Conservation (phyloP, 441 rosid genomes). For the Bruguiera hainesii region DNA sequence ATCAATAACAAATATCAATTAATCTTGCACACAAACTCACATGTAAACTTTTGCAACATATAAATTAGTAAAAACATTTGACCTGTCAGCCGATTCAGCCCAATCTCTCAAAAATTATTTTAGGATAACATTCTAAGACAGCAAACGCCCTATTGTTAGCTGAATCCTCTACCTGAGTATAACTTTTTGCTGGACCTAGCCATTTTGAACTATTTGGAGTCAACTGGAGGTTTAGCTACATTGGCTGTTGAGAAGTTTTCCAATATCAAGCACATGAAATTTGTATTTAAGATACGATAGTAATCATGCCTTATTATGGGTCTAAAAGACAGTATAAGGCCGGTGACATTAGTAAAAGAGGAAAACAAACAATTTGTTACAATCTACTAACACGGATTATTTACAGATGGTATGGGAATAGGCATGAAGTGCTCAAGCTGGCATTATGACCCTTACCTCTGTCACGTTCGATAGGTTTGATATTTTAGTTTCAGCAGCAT, state of each 20-base stretch:
- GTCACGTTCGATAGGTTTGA: slow-evolving; percentile 78
- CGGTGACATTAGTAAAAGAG: neutral
- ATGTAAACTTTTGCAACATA: neutral
- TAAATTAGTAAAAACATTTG: too few species aligned
- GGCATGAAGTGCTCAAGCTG: neutral
- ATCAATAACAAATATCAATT: slow-evolving; percentile 5
- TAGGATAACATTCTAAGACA: too few species aligned
- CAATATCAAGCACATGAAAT: neutral
- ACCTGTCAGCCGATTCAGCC: too few species aligned
- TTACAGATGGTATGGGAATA: neutral
- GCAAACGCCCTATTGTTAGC: too few species aligned
- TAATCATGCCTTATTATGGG: neutral
- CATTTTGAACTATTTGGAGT: neutral
- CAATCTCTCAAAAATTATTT: too few species aligned
- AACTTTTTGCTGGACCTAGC: neutral
- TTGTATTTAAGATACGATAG: neutral
- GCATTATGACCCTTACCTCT: slow-evolving; percentile 50
- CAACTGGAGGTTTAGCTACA: neutral
- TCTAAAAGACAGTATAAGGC: neutral
- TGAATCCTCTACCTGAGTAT: neutral
- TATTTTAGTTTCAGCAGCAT: slow-evolving; percentile 76
- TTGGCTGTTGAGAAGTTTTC: neutral
- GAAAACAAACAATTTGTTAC: neutral
- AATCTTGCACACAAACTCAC: neutral
- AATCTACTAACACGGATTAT: neutral